Conservation (phyloP, 2,329 filamentous ascomycete genomes). For the Xenosphaeropsis pyriputrescens region DNA sequence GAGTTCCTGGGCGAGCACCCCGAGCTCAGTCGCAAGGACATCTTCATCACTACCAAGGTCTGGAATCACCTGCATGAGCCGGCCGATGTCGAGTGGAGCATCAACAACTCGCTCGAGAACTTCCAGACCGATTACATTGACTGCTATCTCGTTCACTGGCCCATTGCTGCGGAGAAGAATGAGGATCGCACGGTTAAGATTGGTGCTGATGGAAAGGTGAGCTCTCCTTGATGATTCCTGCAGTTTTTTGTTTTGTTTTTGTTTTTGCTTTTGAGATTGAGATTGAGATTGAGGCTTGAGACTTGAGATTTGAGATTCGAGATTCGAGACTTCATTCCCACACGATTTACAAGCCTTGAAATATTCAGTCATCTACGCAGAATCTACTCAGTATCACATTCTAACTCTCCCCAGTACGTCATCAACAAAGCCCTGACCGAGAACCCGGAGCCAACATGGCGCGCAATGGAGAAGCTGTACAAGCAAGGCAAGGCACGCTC, state of each 20-base stretch:
- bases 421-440: constrained; percentile 51
- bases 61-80: constrained; percentile 62
- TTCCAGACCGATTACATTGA: constrained; percentile 71
- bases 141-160: constrained; percentile 73
- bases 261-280: too few relatives aligned
- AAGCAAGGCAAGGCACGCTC: constrained; percentile 39
- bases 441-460: constrained; percentile 56
- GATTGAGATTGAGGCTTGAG: too few relatives aligned
- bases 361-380: too few relatives aligned
- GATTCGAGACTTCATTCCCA: too few relatives aligned
- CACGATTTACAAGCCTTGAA: too few relatives aligned
- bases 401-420: constrained; percentile 27
- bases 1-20: constrained; percentile 46
- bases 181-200: constrained; percentile 46
- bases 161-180: constrained; percentile 62
- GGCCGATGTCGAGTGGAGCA: constrained; percentile 49
- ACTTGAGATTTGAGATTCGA: too few relatives aligned
- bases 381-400: too few relatives aligned
- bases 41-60: constrained; percentile 77
- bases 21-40: constrained; percentile 58
- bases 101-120: constrained; percentile 57
- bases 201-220: constrained; percentile 34
- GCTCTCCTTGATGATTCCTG: constrained; percentile 1
- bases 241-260: background rate
- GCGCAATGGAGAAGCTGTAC: constrained; percentile 55